Base-by-base conservation (phyloP, 331 rosid genomes). In the Cydonia oblonga region DNA sequence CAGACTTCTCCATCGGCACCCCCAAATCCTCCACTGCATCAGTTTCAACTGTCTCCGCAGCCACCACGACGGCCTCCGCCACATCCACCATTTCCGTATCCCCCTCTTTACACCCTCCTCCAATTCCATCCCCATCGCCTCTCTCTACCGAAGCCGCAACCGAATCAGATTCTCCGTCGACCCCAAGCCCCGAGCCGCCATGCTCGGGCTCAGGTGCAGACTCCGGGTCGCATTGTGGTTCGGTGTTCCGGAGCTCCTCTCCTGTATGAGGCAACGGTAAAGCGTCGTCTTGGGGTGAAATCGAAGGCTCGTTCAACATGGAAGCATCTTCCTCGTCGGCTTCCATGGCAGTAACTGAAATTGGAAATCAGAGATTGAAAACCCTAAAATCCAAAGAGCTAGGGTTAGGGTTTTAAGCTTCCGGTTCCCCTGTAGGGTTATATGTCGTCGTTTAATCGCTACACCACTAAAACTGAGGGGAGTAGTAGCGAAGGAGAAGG, bases 301-400 rank as follows among this genome's bases (percentile, higher is more conserved):
- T 29, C 25, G 58, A 66, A 49, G 71, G 54, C 57, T 33, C 59
- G 46, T 28, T 57, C 20, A 58, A 68, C 29, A 71, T 49, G 30
- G 69, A 69, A 68, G 79, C 33, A 70, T 83, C 86, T 22, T 79
- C 79, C 60, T 83, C 84, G 12, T 83, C 86, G 52, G 66, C 74
- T 58, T 83, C 86, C 86, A 83, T 83, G 32, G 5, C 18, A 24
- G 19, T 15, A 2, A 64, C 63, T 29, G 26, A 52, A 74, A 58
- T 20, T 28, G 73, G 42, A 69, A 28, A 38, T 65, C 26, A 9
- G 25, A 22, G 57, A 60, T 57, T 30, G 68, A 75, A 75, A 82
- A 70, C 40, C 83, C 84, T 70, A 53, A 44, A 32, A 64, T 61
- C 49, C 28, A 29, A 23, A 65, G 26, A 7, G 72, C 69, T 64